Conservation (phyloP, 164 flowering plant species). For the Buxus sempervirens region DNA sequence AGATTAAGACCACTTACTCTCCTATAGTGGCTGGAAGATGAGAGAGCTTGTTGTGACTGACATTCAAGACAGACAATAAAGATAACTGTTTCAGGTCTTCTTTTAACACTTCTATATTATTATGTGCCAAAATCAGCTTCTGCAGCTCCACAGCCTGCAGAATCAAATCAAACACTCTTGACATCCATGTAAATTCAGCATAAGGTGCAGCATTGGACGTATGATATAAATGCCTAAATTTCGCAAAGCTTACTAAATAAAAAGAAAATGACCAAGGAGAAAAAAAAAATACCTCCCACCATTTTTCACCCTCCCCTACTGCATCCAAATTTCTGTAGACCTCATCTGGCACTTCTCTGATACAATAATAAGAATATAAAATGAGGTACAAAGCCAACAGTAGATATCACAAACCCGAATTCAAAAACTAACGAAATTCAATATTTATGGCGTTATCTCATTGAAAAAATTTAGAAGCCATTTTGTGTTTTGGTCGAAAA, state of each 20-base stretch:
- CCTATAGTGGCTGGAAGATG: constrained; percentile 86
- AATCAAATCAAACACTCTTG: constrained; percentile 3
- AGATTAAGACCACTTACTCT: constrained; percentile 53
- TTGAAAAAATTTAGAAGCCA: background rate
- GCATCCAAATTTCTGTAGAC: constrained; percentile 69
- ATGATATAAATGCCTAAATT: background rate
- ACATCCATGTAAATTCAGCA: background rate
- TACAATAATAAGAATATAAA: background rate
- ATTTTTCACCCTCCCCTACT: constrained; percentile 73
- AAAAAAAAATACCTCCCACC: constrained; percentile 91
- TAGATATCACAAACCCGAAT: background rate
- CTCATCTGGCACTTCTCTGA: constrained; percentile 83
- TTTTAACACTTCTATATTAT: constrained; percentile 60
- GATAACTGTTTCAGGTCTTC: constrained; percentile 77
- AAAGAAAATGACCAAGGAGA: background rate
- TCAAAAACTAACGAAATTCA: no score
- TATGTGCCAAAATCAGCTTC: constrained; percentile 92
- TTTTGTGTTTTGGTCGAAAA: background rate
- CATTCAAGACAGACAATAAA: constrained; percentile 57
- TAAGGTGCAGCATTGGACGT: background rate
- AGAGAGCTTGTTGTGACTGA: constrained; percentile 84
- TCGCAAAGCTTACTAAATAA: background rate
- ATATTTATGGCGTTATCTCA: no score
- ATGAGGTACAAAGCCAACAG: constrained; percentile 2
- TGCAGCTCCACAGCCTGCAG: constrained; percentile 80